Base-by-base conservation (phyloP, 768 basidiomycete genomes). In the Mycena rebaudengoi region DNA sequence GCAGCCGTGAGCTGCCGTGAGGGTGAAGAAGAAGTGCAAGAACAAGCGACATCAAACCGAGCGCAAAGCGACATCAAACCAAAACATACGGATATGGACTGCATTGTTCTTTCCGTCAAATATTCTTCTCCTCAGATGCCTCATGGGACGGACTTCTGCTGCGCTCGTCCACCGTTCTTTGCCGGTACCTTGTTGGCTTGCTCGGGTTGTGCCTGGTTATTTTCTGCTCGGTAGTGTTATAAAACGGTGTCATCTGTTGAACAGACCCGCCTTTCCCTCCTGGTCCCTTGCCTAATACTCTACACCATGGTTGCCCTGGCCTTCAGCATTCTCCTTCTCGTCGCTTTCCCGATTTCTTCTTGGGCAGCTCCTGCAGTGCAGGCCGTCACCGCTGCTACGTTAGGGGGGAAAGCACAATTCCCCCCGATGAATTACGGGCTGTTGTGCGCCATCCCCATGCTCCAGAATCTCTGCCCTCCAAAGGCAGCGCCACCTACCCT, bases 361-460 rank as follows among this genome's bases (percentile, higher is more conserved):
- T 84, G 57, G 72, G 71, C 61, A 10, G 66, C 59, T 53, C 74
- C 69, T 68, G 35, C 63, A 30, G 18, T 25, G 23, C 62, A 62
- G 29, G 45, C 64, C 7, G 64, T 44, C 25, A 60, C 56, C 21
- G 61, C 62, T 6, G 40, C 69, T 14, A 52, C 58, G 37, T n/a
- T 68, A 25, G 39, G 61, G 41, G 59, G 59, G 46, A 41, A 32
- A 49, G 67, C 81, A 55, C 70, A 68, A 21, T 75, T 84, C 56
- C 80, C 80, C 10, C 73, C 69, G 21, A 50, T 79, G 65, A 75
- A 80, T 64, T 75, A 80, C 51, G 78, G 80, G 35, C 72, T 84
- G 11, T 71, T 86, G 18, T 88, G 86, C 76, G 75, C 79, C 39
- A 64, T 85, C 28, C 82, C 83, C 21, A 73, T 86, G 60, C 41